A percentile compares a stretch with the other conserved stretches of the same genome.
phyloP scores from a whole-genome alignment of 257 asterid genomes.

The Solanum sejunctum region DNA sequence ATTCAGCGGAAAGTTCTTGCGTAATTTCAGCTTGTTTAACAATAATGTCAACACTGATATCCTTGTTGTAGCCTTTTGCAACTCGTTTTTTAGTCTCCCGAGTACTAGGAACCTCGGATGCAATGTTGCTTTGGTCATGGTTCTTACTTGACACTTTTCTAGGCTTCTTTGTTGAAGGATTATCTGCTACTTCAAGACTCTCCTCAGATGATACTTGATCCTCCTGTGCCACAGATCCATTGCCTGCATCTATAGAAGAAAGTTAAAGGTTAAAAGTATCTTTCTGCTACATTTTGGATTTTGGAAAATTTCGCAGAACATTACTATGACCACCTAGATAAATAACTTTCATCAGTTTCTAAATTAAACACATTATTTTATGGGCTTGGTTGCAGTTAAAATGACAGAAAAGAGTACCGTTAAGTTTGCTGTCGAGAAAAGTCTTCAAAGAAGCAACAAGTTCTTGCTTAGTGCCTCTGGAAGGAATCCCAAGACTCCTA shows the following conservation, averaged over 20 bases:
- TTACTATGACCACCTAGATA: neutral
- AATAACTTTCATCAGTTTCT: neutral
- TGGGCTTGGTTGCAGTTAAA: neutral
- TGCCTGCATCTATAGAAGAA: constrained; percentile 15
- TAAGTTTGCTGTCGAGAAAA: constrained; percentile 19
- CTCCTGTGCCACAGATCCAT: constrained; percentile 10
- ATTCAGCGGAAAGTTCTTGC: constrained; percentile 26
- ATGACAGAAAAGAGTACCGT: constrained; percentile 27
- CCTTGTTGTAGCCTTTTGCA: constrained; percentile 13
- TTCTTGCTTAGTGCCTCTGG: constrained; percentile 44
- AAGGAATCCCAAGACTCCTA: constrained; percentile 45
- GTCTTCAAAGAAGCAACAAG: constrained; percentile 41
- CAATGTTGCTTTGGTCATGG: neutral
- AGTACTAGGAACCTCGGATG: constrained; percentile 16
- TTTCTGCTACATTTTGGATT: neutral
- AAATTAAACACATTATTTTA: neutral
- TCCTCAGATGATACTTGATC: constrained; percentile 15
- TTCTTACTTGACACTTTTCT: constrained; percentile 17
- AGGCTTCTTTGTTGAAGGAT: constrained; percentile 22
- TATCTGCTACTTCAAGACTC: constrained; percentile 6
- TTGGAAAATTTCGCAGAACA: neutral
- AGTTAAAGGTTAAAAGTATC: neutral
- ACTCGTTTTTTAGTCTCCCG: constrained; percentile 28
- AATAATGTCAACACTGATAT: constrained; percentile 4
- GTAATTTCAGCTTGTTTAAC: constrained; percentile 4